Evolutionary conservation across 257 asterid genomes (phyloP), one percentile per base, ranked within the genome.

Genomic region (Solanum corneliomulleri): DNA sequence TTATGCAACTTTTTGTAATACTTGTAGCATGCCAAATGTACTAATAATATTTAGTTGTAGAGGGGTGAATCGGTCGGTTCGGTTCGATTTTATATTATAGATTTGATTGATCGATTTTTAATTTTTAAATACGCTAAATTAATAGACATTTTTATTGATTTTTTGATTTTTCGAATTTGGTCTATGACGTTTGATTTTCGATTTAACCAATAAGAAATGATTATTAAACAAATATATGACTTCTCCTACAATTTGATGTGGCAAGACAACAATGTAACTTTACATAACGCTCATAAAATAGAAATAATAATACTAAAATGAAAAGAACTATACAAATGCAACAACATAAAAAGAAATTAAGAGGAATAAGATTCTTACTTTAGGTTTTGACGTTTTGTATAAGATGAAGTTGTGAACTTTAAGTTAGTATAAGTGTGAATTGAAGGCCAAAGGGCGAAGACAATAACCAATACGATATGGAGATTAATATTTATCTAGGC

Each of bases 41-140:
- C 66, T 58, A 21, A 56, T 56, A 18, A 56, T 18, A 18, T 56
- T 56, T 1, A 56, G 25, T 56, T 2, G 0, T 2, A 18, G 64
- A 52, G 64, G 64, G 7, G 64, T 56, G 64, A 7, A 56, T 56
- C 11, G 25, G 11, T 20, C 11, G 64, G 0, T 56, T 18, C 2
- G 0, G 0, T 56, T 20, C 11, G 5, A 56, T 56, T 56, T 56
- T 56, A 18, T 56, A 20, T 56, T 56, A 1, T 18, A 5, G n/a
- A 0, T 56, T 56, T 0, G 2, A 0, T 56, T 56, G 2, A 56
- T 56, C 2, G 64, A 56, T 56, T 1, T 56, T 56, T 0, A 0
- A 56, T 56, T 18, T 56, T 18, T 56, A 18, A 18, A 56, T 56
- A 56, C 4, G 4, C 2, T 56, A 56, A 56, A 56, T 56, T 0